Evolutionary conservation across 2,329 filamentous ascomycete species (phyloP).

Genomic region (Fusarium secorum): DNA sequence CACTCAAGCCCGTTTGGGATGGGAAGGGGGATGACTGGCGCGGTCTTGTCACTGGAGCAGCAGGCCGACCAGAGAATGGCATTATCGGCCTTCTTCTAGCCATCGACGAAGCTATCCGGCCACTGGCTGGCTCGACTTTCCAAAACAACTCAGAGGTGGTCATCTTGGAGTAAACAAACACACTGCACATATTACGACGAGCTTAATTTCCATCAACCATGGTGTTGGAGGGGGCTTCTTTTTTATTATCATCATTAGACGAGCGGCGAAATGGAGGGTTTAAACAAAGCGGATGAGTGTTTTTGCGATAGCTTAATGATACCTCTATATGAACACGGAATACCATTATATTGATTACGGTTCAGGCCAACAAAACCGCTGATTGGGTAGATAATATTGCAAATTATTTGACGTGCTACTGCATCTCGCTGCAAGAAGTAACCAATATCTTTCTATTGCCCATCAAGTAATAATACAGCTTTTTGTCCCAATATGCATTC

Average conservation of each 20-base stretch:
- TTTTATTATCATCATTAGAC: conserved; percentile 9
- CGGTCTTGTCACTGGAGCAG: conserved; percentile 58
- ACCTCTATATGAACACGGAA: conserved; percentile 42
- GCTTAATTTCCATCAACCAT: conserved; percentile 24
- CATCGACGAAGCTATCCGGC: conserved; percentile 57
- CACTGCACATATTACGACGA: neutral
- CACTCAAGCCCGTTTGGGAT: conserved; percentile 57
- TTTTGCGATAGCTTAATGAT: conserved; percentile 45
- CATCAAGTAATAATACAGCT: conserved; percentile 20
- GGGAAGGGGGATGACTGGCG: conserved; percentile 55
- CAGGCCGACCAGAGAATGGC: conserved; percentile 49
- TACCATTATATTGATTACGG: conserved; percentile 13
- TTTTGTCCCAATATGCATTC: neutral
- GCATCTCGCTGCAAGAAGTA: neutral
- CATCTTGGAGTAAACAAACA: conserved; percentile 31
- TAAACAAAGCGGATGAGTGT: conserved; percentile 33
- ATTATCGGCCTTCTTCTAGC: conserved; percentile 58
- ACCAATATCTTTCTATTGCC: neutral
- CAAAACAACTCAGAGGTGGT: conserved; percentile 26
- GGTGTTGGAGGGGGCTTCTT: conserved; percentile 16
- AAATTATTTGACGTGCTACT: neutral
- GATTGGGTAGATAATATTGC: neutral
- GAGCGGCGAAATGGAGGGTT: conserved; percentile 34
- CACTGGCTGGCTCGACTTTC: conserved; percentile 29
- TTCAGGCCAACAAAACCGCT: neutral